Evolutionary conservation across 306 rosid species (phyloP).

Genomic region (Alnus rubra): DNA sequence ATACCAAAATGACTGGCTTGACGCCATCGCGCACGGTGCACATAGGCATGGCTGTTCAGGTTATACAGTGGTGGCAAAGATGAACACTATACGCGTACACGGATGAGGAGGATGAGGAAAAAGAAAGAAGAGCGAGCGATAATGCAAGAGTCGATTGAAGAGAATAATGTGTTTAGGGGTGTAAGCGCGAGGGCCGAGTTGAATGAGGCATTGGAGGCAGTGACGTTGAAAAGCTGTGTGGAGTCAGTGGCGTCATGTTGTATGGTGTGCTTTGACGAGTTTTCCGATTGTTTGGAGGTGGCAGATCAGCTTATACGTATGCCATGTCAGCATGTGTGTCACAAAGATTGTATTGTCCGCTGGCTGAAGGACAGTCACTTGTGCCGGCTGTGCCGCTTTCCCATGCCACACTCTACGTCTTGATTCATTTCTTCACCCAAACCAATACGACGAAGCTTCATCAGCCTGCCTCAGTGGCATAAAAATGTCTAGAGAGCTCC

Average conservation of each 20-base stretch:
- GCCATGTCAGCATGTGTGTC: background rate
- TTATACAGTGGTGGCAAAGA: background rate
- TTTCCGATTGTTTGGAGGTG: background rate
- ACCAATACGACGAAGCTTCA: no score
- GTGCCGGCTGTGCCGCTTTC: background rate
- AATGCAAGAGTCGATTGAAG: background rate
- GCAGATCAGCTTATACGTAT: background rate
- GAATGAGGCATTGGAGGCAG: background rate
- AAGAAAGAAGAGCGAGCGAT: background rate
- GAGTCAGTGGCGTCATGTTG: background rate
- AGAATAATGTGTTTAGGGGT: background rate
- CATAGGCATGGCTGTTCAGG: background rate
- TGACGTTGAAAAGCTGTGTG: background rate
- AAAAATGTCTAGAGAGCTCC: no score
- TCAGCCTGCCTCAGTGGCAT: no score
- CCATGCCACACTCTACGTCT: background rate
- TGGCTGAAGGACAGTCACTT: background rate
- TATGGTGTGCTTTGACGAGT: background rate
- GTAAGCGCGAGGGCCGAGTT: background rate
- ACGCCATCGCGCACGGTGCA: background rate
- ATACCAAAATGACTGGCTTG: background rate
- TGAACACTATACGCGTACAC: background rate
- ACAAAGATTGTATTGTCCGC: background rate
- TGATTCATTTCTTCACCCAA: no score
- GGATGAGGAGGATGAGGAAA: background rate